Base-by-base conservation (phyloP, 106 monocot species). In the Phalaenopsis equestris region DNA sequence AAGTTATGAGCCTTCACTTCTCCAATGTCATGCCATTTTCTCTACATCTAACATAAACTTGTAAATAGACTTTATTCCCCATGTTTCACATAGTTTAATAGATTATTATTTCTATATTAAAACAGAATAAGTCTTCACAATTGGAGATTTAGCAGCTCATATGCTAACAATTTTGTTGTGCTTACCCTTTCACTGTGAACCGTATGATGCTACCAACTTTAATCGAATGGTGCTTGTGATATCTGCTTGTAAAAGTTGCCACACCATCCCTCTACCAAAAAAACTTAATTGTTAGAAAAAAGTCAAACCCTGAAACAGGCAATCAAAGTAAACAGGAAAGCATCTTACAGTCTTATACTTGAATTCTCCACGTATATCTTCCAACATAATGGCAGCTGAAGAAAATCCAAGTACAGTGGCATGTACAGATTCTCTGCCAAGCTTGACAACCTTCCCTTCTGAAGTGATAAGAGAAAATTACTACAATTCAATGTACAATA, bases 361-460 rank as follows among this genome's bases (percentile, higher is more conserved):
- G 30, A 94, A 91, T 58, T 94, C 88, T 86, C 83, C 55, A 65
- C 88, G 86, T 23, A 94, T 94, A 81, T 94, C 89, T 79, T 88
- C 89, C 42, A 61, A 73, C 87, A 87, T 85, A 67, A 94, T 91
- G 48, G 86, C 83, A 55, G 86, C 94, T 67, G 91, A 91, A 75
- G 84, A 89, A 81, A 91, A 91, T 11, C 94, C 91, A 64, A 94
- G 89, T 41, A 94, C 86, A 42, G 86, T 79, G 6, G 85, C 81
- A 86, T 91, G 88, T 49, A 94, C 87, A 18, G 89, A 90, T 65
- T 94, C 94, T 67, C 87, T 90, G 41, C 85, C 84, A 43, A 94
- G 80, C 80, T 91, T 94, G 77, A 86, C 91, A 37, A 91, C 91
- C 83, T 94, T 94, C 43, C 94, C 94, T 81, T 94, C 91, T 94